phyloP scores from a whole-genome alignment of 495 filamentous ascomycete genomes.

The Aspergillus sclerotiicarbonarius region DNA sequence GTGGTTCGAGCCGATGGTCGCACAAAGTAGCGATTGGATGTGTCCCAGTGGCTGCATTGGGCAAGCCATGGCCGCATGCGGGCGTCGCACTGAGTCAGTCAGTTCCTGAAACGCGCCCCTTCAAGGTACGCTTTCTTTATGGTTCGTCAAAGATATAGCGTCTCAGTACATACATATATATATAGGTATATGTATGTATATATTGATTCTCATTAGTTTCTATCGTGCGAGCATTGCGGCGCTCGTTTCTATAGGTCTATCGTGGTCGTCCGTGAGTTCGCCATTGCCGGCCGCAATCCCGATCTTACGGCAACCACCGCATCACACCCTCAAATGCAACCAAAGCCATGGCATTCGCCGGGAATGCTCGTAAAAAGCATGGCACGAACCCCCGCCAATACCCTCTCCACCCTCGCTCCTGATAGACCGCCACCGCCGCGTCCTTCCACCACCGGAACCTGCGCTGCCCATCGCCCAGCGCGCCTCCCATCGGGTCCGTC shows the following conservation, averaged over 20 bases:
- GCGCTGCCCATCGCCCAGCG: constrained; percentile 63
- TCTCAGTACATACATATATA: too few relatives aligned
- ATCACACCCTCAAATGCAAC: constrained; percentile 92
- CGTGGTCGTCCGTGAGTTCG: constrained; percentile 1
- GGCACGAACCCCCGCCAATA: constrained; percentile 95
- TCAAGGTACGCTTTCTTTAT: too few relatives aligned
- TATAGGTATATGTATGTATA: too few relatives aligned
- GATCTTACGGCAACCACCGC: constrained; percentile 62
- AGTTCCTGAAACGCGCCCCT: too few relatives aligned
- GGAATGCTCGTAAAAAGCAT: constrained; percentile 91
- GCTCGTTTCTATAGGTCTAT: background rate
- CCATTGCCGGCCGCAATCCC: background rate
- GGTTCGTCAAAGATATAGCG: too few relatives aligned
- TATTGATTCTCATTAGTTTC: too few relatives aligned
- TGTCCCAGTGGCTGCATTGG: background rate
- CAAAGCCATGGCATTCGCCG: constrained; percentile 91
- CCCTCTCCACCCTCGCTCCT: constrained; percentile 69
- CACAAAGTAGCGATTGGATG: background rate
- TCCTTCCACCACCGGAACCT: constrained; percentile 75
- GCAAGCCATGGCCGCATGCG: background rate
- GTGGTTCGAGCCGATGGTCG: background rate
- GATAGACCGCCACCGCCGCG: constrained; percentile 73
- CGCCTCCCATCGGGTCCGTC: constrained; percentile 81
- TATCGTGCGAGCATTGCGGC: too few relatives aligned
- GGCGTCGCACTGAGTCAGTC: background rate